Base-by-base conservation (phyloP, 331 rosid species). In the Telfairia occidentalis region DNA sequence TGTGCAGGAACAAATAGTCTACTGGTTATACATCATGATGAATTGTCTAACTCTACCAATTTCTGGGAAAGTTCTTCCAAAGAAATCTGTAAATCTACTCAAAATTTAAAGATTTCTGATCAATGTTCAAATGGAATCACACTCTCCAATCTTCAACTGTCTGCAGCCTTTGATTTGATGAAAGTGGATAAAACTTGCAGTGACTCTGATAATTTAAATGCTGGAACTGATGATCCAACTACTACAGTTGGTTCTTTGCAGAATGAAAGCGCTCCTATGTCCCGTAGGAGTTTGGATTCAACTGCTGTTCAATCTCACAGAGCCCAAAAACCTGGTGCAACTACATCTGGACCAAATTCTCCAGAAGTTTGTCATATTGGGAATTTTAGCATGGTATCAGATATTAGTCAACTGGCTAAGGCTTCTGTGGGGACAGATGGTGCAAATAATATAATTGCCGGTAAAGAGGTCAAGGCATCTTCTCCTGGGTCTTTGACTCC, bases 401-500 rank as follows among this genome's bases (percentile, higher is more conserved):
- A 40, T 15, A 61, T 16, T 29, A n/a, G 23, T 75, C 53, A 40
- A 48, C 70, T 7, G 18, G 37, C 55, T 64, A 74, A 76, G 58
- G 79, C 43, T 19, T 70, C 19, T 0, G 24, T 80, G 30, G 78
- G 48, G 58, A 65, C 32, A 21, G 45, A 49, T 81, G 72, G 46
- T 69, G 71, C 52, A 48, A 71, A 58, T 76, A 45, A 40, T 77
- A n/a, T 74, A 61, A 79, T 65, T n/a, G n/a, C 26, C 59, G 55
- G 58, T 7, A 84, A 77, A 58, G 85, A 81, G 72, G 73, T 48
- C 8, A 76, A 28, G 52, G 77, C 76, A 75, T 55, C 80, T 70
- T 86, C 90, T 59, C 82, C 87, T 26, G 86, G 79, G 46, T 83
- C 71, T 77, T 57, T 75, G 75, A 78, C 81, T 75, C 88, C 77